phyloP scores from a whole-genome alignment of 441 rosid species.

The Gossypium davidsonii region DNA sequence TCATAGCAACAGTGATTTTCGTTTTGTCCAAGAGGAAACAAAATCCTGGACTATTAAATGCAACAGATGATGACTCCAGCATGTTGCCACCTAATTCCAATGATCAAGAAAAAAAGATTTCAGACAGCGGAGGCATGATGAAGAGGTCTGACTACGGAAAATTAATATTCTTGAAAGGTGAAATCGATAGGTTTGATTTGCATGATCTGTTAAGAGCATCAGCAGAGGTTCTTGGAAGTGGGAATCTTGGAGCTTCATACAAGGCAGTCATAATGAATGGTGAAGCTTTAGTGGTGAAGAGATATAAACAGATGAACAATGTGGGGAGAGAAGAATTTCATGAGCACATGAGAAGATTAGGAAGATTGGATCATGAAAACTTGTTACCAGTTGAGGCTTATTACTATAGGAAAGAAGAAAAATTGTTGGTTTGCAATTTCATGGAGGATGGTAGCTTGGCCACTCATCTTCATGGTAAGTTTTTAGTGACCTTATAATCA shows the following conservation, averaged over 20 bases:
- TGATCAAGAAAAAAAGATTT: not conserved
- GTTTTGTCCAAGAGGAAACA: constrained; percentile 21
- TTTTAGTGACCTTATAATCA: no score
- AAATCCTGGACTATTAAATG: not conserved
- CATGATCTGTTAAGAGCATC: constrained; percentile 78
- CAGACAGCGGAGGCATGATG: not conserved
- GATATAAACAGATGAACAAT: constrained; percentile 78
- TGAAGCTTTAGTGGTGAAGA: constrained; percentile 68
- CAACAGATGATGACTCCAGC: constrained; percentile 14
- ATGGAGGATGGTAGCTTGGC: constrained; percentile 72
- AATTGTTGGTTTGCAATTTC: constrained; percentile 64
- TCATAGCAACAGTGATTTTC: constrained; percentile 19
- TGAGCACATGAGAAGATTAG: constrained; percentile 75
- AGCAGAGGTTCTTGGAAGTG: constrained; percentile 92
- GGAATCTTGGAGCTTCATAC: constrained; percentile 84
- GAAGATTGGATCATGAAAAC: constrained; percentile 68
- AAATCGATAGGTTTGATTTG: constrained; percentile 57
- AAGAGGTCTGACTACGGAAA: constrained; percentile 25
- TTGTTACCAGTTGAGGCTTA: constrained; percentile 62
- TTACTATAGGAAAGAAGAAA: constrained; percentile 87
- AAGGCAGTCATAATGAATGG: constrained; percentile 52
- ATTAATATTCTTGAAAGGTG: constrained; percentile 51
- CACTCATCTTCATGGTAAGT: constrained; percentile 53
- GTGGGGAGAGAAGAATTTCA: constrained; percentile 76
- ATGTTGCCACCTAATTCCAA: constrained; percentile 1